Base-by-base conservation (phyloP, 2,329 filamentous ascomycete species). In the Thermomyces lanuginosus region DNA sequence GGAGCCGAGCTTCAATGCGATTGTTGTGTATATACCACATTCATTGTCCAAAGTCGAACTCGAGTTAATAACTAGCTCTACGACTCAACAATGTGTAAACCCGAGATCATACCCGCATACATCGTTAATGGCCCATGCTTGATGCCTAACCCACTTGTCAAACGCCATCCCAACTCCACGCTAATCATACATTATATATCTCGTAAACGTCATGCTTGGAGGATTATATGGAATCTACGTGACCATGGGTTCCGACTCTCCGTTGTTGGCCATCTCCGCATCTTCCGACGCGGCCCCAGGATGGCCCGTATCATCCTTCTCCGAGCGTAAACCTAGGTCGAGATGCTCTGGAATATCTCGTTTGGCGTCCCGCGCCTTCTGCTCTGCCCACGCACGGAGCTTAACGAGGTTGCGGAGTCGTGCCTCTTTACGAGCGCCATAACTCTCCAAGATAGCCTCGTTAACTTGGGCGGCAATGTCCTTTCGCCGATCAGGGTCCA, bases 401-500 rank as follows among this genome's bases (percentile, higher is more conserved):
- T 76, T 75, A 21, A 92, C 73, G 3, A 98, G 63, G 36, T 78
- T 71, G 30, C 78, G 69, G 37, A 98, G 80, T 14, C 80, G 77
- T 8, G 84, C 77, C 49, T 92, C 81, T 34, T 76, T 70, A 35
- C 73, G 66, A 39, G 72, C 63, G 12, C 76, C 75, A 46, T 84
- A 76, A 26, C 67, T 72, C 30, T 69, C 63, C 14, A 95, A 58
- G 28, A 98, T 82, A 7, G 83, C 81, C 51, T 83, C 75, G 47
- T 98, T 98, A 28, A 98, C 89, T 40, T 69, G 68, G 34, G 75
- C 74, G 4, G 89, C 89, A n/a, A 93, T 83, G 22, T 76, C 70
- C 39, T 75, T 72, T 34, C 89, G 73, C 22, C 95, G 64, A 24
- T 72, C 67, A 2, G 84, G 79, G 38, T 92, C 69, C 10, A 98